phyloP scores from a whole-genome alignment of 139 green algal species.

The Tetraselmis striata region DNA sequence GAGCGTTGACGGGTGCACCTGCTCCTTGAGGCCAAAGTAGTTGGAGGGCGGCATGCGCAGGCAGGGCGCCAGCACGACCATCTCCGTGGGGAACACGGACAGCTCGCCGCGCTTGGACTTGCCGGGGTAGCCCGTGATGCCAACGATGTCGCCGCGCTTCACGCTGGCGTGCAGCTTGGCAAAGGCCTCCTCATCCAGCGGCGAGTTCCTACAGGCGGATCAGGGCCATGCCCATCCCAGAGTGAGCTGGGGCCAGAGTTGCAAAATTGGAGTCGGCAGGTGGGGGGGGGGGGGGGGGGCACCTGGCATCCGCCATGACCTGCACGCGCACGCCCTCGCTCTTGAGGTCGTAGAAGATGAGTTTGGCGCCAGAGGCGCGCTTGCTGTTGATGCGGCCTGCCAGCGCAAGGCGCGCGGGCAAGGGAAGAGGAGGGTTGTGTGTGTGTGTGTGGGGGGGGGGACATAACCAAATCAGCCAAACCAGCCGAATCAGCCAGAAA shows the following conservation, averaged over 20 bases:
- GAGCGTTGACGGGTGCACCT: conserved; percentile 29
- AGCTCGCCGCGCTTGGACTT: conserved; percentile 98
- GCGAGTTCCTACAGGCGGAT: conserved; percentile 52
- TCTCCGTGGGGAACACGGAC: conserved; percentile 76
- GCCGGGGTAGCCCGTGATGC: conserved; percentile 81
- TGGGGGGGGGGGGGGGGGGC: neutral
- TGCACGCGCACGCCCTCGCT: conserved; percentile 86
- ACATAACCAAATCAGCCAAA: no score
- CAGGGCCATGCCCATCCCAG: no score
- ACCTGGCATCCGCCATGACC: conserved; percentile 85
- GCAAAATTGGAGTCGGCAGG: no score
- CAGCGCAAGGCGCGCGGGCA: no score
- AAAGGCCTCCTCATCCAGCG: conserved; percentile 70
- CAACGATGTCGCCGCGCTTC: conserved; percentile 93
- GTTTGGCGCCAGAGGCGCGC: conserved; percentile 80
- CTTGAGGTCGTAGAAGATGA: conserved; percentile 95
- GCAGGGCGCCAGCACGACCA: conserved; percentile 86
- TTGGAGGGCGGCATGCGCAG: conserved; percentile 91
- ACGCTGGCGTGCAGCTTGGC: conserved; percentile 66
- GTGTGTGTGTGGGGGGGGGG: no score
- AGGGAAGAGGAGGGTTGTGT: no score
- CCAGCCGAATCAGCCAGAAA: no score
- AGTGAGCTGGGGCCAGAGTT: no score
- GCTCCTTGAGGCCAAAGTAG: conserved; percentile 75
- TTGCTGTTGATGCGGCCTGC: conserved; percentile 82